Base-by-base conservation (phyloP, 148 eudicot genomes). In the Spergularia marina region DNA sequence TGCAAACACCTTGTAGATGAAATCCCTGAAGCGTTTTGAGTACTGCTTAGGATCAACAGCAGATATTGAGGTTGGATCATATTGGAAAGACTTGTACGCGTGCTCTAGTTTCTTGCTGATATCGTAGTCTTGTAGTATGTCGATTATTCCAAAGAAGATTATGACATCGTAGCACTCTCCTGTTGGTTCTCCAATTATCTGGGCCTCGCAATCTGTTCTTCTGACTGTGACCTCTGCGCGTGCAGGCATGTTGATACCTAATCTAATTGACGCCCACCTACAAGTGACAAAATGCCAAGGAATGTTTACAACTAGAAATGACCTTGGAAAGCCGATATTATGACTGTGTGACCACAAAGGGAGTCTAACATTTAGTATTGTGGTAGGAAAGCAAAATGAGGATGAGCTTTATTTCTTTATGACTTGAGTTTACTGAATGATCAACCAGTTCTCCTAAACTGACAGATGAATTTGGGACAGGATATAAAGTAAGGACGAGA, bases 71-170 rank as follows among this genome's bases (percentile, higher is more conserved):
- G 85, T 86, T 16, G 94, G 82, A 74, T 90, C 94, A 62, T 83
- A 82, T 25, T 90, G 94, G 78, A 90, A 70, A 11, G 94, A 86
- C 76, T 90, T 90, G 76, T 90, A 90, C 2, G 94, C 94, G 62
- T 90, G 94, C 78, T 90, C 94, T n/a, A 90, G 87, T 81, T 85
- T 90, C 84, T 90, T 90, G 80, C 91, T 90, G 79, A 90, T 90
- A 56, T 90, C 94, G 21, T 90, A 90, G 73, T 87, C 94, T 83
- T 90, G 94, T 49, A 90, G 79, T 18, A 90, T 87, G 81, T 90
- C 94, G 12, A 90, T 90, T 71, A 90, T 90, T 52, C 94, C 88
- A 52, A 87, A 90, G 81, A 84, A 84, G 59, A 90, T 73, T 30
- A 90, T 71, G 36, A 87, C 87, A 40, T 87, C 86, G 21, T 84